Evolutionary conservation across 129 eudicot species (phyloP).

Genomic region (Escallonia rubra): DNA sequence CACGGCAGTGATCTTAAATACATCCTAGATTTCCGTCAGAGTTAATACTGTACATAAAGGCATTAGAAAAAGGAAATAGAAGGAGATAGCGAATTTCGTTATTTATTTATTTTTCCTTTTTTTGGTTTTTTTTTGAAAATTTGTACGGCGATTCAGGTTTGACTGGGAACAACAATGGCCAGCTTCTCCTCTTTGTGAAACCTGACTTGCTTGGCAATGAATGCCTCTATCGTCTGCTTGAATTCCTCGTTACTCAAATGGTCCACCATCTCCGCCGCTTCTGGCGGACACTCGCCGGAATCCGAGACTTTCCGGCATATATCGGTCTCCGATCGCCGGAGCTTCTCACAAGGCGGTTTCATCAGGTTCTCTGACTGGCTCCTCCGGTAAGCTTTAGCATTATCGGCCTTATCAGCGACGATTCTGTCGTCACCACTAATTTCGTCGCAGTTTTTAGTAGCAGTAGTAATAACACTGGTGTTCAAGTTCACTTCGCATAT

Average conservation of each 20-base stretch:
- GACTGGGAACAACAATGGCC: slow-evolving; percentile 44
- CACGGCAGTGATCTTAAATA: too few species aligned
- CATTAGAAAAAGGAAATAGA: too few species aligned
- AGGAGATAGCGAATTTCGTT: too few species aligned
- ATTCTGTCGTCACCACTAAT: slow-evolving; percentile 4
- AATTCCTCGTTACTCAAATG: slow-evolving; percentile 76
- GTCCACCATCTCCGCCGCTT: slow-evolving; percentile 31
- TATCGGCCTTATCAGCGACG: slow-evolving; percentile 9
- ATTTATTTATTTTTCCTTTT: too few species aligned
- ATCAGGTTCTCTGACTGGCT: slow-evolving; percentile 43
- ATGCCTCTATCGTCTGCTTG: slow-evolving; percentile 60
- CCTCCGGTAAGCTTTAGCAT: slow-evolving; percentile 23
- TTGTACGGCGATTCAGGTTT: neutral
- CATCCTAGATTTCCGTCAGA: too few species aligned
- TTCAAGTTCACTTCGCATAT: slow-evolving; percentile 22
- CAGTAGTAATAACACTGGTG: neutral
- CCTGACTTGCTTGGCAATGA: slow-evolving; percentile 77
- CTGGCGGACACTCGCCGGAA: slow-evolving; percentile 13
- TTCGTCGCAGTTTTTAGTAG: neutral
- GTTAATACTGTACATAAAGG: too few species aligned
- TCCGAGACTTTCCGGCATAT: slow-evolving; percentile 20
- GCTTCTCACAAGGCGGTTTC: slow-evolving; percentile 22
- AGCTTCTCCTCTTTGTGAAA: slow-evolving; percentile 71
- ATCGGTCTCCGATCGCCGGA: slow-evolving; percentile 59
- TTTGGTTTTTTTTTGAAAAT: too few species aligned